phyloP scores from a whole-genome alignment of 1,284 basidiomycete species.

The Malassezia psittaci region DNA sequence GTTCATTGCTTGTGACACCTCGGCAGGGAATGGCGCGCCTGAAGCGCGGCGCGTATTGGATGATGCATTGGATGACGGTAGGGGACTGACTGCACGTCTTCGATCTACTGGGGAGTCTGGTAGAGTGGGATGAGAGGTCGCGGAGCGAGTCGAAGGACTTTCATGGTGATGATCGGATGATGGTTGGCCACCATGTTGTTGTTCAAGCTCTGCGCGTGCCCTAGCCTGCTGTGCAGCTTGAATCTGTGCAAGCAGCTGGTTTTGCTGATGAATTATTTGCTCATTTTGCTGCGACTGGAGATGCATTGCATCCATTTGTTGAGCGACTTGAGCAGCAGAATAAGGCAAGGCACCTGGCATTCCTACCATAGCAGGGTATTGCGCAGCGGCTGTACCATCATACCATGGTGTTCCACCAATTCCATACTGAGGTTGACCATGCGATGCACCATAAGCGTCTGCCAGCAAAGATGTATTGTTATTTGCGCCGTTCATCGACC shows the following conservation, averaged over 20 bases:
- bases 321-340: conserved; percentile 1
- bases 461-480: not conserved
- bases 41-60: not conserved
- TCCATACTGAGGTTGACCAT: conserved; percentile 14
- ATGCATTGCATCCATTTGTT: conserved; percentile 9
- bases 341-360: not conserved
- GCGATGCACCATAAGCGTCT: conserved; percentile 16
- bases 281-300: conserved; percentile 11
- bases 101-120: not conserved
- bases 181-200: not conserved
- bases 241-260: conserved; percentile 9
- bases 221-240: conserved; percentile 11
- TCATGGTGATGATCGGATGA: not conserved
- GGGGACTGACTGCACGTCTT: not conserved
- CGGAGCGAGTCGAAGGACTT: not conserved
- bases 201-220: not conserved
- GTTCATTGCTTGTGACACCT: conserved; percentile 5
- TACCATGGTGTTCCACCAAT: conserved; percentile 2
- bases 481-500: not conserved
- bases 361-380: not conserved
- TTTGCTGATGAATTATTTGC: conserved; percentile 11
- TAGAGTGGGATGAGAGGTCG: not conserved
- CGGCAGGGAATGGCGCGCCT: not conserved
- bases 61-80: not conserved
- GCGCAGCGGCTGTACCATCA: not conserved